Conservation (phyloP, 2,329 filamentous ascomycete genomes). For the Basipetospora chlamydospora region DNA sequence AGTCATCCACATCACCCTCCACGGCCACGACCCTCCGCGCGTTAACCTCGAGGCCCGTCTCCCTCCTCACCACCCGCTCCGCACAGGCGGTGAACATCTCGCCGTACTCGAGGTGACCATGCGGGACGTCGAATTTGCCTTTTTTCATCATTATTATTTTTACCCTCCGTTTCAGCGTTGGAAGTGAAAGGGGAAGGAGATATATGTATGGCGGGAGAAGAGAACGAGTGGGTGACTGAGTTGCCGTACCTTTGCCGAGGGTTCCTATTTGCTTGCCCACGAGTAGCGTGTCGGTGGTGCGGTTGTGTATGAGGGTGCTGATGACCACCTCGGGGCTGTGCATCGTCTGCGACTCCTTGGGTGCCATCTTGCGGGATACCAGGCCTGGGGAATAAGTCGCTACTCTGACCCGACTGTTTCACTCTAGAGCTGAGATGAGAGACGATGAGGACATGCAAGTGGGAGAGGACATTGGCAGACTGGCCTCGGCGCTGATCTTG, state of each 20-base stretch:
- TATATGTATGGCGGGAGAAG: neutral
- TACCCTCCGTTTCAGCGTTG: too few species aligned
- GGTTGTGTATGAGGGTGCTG: constrained; percentile 27
- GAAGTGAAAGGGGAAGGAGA: constrained; percentile 10
- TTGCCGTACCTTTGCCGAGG: constrained; percentile 31
- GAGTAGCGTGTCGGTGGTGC: constrained; percentile 24
- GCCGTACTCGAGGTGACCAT: constrained; percentile 59
- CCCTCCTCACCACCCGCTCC: constrained; percentile 51
- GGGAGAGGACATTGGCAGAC: neutral
- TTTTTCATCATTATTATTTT: too few species aligned
- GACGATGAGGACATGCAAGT: neutral
- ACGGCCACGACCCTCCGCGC: constrained; percentile 36
- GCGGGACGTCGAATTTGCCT: constrained; percentile 54
- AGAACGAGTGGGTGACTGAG: too few species aligned
- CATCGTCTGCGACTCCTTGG: constrained; percentile 3
- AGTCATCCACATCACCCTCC: constrained; percentile 51
- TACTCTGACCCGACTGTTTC: too few species aligned
- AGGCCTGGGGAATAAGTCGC: too few species aligned
- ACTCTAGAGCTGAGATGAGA: too few species aligned
- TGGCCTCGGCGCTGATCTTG: too few species aligned
- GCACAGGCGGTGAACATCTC: constrained; percentile 51
- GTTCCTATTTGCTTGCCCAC: constrained; percentile 31
- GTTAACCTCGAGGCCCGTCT: constrained; percentile 47
- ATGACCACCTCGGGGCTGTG: constrained; percentile 30
- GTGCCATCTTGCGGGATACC: neutral